Evolutionary conservation across 352 stramenopile species (phyloP).

Genomic region (Phytophthora citricola): DNA sequence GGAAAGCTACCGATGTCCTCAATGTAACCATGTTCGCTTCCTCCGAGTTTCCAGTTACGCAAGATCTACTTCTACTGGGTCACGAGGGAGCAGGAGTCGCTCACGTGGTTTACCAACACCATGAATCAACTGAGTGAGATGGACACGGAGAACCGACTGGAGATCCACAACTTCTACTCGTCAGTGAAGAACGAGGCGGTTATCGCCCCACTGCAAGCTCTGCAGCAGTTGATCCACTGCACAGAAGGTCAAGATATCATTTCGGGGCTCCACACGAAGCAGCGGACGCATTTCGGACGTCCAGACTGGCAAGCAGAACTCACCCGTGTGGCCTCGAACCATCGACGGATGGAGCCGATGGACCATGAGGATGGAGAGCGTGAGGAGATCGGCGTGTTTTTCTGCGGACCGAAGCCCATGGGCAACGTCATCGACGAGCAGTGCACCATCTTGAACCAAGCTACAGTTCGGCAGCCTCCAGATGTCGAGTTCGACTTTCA

Average conservation of each 20-base stretch:
- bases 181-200: constrained; percentile 69
- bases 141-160: constrained; percentile 75
- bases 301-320: constrained; percentile 84
- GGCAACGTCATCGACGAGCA: constrained; percentile 66
- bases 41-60: constrained; percentile 66
- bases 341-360: constrained; percentile 40
- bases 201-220: constrained; percentile 61
- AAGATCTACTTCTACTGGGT: constrained; percentile 92
- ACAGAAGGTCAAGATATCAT: constrained; percentile 77
- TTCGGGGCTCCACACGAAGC: constrained; percentile 71
- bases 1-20: constrained; percentile 62
- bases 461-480: constrained; percentile 34
- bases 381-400: constrained; percentile 83
- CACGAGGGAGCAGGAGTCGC: constrained; percentile 71
- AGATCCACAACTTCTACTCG: constrained; percentile 89
- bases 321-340: constrained; percentile 53
- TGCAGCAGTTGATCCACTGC: constrained; percentile 80
- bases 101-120: constrained; percentile 82
- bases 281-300: constrained; percentile 78
- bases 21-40: constrained; percentile 69
- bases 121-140: constrained; percentile 84
- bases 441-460: constrained; percentile 65
- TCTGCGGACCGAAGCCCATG: constrained; percentile 73
- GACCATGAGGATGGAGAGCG: constrained; percentile 33
- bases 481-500: constrained; percentile 75